These are phyloP conservation scores for Lentinula sp. DNA, from an alignment of 768 basidiomycete species.

Conservation along the genomic window DNA sequence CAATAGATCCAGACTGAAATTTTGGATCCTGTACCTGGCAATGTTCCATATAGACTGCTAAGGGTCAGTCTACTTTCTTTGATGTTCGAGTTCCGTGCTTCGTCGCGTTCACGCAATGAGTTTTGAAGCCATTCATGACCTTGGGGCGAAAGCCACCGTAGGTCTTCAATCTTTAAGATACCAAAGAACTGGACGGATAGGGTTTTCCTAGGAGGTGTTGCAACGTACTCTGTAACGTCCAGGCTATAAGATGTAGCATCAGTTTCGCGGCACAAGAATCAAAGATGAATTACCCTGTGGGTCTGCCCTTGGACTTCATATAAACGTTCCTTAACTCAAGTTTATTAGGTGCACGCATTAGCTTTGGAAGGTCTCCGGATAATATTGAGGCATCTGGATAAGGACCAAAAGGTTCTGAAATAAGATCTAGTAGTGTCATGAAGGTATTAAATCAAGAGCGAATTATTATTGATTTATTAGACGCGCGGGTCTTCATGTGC, in stretches of 20 bases:
- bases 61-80: slow-evolving; percentile 2
- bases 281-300: not conserved
- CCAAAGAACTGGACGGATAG: not conserved
- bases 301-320: not conserved
- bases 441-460: not conserved
- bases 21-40: not conserved
- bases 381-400: not conserved
- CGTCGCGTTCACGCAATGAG: slow-evolving; percentile 7
- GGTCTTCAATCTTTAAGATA: not conserved
- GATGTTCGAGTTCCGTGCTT: not conserved
- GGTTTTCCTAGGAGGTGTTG: not conserved
- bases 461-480: not conserved
- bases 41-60: not conserved
- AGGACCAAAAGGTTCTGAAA: slow-evolving; percentile 1
- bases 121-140: slow-evolving; percentile 1
- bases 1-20: slow-evolving; percentile 4
- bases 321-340: not conserved
- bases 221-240: slow-evolving; percentile 3
- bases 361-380: not conserved
- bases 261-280: not conserved
- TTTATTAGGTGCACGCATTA: not conserved
- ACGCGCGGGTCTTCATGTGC: slow-evolving; percentile 6
- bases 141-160: not conserved
- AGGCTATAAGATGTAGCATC: not conserved
- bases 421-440: slow-evolving; percentile 1